Conservation (phyloP, 495 filamentous ascomycete genomes). For the Penicillium samsonianum region DNA sequence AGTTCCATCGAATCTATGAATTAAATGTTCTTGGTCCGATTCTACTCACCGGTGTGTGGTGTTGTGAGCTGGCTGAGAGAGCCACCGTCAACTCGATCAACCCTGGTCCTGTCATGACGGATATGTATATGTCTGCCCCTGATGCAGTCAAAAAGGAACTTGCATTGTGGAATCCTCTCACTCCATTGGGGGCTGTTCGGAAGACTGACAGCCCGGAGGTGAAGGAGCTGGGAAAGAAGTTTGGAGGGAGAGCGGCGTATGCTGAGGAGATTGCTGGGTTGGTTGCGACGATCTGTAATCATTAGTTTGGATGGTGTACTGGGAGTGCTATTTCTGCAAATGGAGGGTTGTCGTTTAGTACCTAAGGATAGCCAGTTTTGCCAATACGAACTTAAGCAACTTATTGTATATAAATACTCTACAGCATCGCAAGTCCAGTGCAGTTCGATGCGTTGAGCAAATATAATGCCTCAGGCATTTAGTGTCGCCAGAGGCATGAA, state of each 20-base stretch:
- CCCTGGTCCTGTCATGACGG: slow-evolving; percentile 73
- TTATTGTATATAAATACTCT: too few relatives aligned
- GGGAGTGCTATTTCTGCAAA: slow-evolving; percentile 75
- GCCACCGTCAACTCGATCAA: slow-evolving; percentile 78
- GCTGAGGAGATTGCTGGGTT: slow-evolving; percentile 68
- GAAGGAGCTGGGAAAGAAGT: slow-evolving; percentile 48
- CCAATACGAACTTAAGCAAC: too few relatives aligned
- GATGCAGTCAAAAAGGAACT: background rate
- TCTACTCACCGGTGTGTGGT: slow-evolving; percentile 71
- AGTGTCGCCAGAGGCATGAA: too few relatives aligned
- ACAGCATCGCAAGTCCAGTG: too few relatives aligned
- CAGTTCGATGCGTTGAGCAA: too few relatives aligned
- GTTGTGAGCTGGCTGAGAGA: slow-evolving; percentile 66
- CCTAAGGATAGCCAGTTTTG: background rate
- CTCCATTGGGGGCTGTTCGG: background rate
- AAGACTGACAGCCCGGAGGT: background rate
- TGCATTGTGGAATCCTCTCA: background rate
- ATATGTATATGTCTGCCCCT: slow-evolving; percentile 54
- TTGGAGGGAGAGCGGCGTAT: slow-evolving; percentile 49
- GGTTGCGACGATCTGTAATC: slow-evolving; percentile 70
- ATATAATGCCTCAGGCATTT: too few relatives aligned
- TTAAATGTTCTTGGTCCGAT: slow-evolving; percentile 77
- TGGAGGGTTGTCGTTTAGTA: slow-evolving; percentile 43
- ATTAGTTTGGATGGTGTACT: slow-evolving; percentile 70
- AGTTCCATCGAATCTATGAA: slow-evolving; percentile 65